Evolutionary conservation across 306 rosid species (phyloP).

Genomic region (Quercus rubra): DNA sequence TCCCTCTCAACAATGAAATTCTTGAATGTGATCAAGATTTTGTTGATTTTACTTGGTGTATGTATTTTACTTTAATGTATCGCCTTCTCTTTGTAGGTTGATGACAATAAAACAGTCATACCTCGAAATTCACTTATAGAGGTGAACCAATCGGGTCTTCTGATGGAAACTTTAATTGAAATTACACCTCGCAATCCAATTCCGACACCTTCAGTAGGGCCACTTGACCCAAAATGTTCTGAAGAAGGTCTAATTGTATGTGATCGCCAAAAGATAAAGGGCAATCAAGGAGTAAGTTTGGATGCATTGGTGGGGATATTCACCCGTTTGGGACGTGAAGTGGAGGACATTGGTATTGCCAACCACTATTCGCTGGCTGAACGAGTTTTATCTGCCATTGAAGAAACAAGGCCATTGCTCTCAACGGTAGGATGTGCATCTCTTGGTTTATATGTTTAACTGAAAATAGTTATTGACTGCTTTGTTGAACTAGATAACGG

Average conservation of each 20-base stretch:
- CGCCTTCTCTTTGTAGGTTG: conserved; percentile 49
- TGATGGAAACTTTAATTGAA: conserved; percentile 91
- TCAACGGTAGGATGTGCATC: conserved; percentile 67
- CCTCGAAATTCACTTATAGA: conserved; percentile 84
- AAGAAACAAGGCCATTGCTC: conserved; percentile 86
- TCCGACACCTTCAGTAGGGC: conserved; percentile 69
- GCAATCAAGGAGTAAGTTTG: conserved; percentile 80
- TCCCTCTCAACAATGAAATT: neutral
- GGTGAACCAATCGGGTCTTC: conserved; percentile 98
- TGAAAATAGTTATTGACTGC: neutral
- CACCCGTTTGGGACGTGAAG: conserved; percentile 81
- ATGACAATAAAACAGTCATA: conserved; percentile 84
- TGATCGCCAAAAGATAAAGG: conserved; percentile 73
- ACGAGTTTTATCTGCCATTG: conserved; percentile 60
- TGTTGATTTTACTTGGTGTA: neutral
- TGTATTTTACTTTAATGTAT: conserved; percentile 1
- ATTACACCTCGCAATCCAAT: conserved; percentile 85
- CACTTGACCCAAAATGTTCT: conserved; percentile 71
- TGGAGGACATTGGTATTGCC: conserved; percentile 78
- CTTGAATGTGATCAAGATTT: neutral
- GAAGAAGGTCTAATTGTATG: conserved; percentile 86
- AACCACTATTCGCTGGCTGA: conserved; percentile 65
- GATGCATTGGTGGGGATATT: conserved; percentile 80
- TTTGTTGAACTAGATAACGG: neutral
- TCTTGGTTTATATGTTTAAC: conserved; percentile 21